phyloP scores from a whole-genome alignment of 2,329 filamentous ascomycete genomes.

The Colletotrichum australisinense region DNA sequence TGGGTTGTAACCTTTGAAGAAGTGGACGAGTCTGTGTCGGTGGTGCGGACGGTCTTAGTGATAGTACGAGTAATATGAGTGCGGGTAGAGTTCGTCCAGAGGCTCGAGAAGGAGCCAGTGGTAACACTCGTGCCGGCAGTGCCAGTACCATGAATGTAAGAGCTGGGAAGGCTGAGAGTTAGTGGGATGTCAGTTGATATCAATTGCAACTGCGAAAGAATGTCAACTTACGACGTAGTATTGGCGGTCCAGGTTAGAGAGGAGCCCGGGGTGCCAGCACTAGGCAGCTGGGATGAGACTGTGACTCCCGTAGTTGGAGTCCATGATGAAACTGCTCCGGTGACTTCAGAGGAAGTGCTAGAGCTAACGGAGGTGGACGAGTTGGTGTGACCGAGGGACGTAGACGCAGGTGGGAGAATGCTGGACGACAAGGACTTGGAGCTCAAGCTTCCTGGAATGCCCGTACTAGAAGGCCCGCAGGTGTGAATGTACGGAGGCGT shows the following conservation, averaged over 20 bases:
- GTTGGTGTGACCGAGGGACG: conserved; percentile 3
- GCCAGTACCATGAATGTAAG: conserved; percentile 14
- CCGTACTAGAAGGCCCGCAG: neutral
- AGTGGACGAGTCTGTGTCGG: neutral
- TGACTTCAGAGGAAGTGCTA: neutral
- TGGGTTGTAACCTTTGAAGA: neutral
- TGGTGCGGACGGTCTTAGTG: neutral
- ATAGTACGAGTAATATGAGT: neutral
- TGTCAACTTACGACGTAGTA: conserved; percentile 6
- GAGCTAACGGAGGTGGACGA: neutral
- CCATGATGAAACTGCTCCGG: neutral
- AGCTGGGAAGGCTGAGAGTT: neutral
- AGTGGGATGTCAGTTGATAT: neutral
- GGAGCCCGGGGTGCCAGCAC: conserved; percentile 10
- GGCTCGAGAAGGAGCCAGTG: neutral
- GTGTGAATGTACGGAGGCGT: conserved; percentile 43
- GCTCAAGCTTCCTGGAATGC: neutral
- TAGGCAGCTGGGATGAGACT: conserved; percentile 19
- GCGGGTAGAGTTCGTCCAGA: conserved; percentile 22
- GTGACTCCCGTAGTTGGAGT: neutral
- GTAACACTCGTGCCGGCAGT: neutral
- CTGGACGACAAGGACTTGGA: conserved; percentile 12
- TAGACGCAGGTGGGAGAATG: neutral
- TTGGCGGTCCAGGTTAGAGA: conserved; percentile 3
- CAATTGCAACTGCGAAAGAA: neutral